These are phyloP conservation scores for Epichloe sp. DNA, from an alignment of 2,329 filamentous ascomycete species.

Conservation along the genomic window DNA sequence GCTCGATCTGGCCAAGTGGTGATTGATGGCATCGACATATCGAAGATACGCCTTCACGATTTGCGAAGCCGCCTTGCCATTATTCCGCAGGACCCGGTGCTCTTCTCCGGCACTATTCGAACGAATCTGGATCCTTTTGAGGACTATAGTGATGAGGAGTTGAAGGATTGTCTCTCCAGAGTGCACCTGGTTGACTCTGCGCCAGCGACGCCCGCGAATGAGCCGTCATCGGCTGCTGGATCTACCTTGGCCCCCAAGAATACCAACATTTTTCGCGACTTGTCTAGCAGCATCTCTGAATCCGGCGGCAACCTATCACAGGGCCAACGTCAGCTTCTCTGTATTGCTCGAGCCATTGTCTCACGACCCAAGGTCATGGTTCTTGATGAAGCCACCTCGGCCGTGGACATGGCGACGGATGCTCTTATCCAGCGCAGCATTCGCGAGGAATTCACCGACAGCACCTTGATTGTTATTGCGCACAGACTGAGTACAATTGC, in stretches of 20 bases:
- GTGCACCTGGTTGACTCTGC: slow-evolving; percentile 50
- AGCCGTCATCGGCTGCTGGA: slow-evolving; percentile 22
- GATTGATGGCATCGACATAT: slow-evolving; percentile 65
- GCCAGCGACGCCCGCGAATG: slow-evolving; percentile 24
- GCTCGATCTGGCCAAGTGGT: slow-evolving; percentile 49
- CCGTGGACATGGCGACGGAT: slow-evolving; percentile 68
- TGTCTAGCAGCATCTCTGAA: slow-evolving; percentile 53
- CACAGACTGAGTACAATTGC: slow-evolving; percentile 65
- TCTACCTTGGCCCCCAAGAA: slow-evolving; percentile 32
- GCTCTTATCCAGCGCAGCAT: slow-evolving; percentile 61
- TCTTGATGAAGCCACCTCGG: slow-evolving; percentile 66
- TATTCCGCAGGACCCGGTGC: slow-evolving; percentile 67
- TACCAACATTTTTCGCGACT: slow-evolving; percentile 50
- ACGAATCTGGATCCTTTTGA: slow-evolving; percentile 68
- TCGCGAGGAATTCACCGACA: slow-evolving; percentile 55
- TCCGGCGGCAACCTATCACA: slow-evolving; percentile 64
- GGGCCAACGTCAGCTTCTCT: slow-evolving; percentile 64
- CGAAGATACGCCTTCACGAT: slow-evolving; percentile 55
- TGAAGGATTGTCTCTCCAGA: slow-evolving; percentile 54
- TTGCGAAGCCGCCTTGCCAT: slow-evolving; percentile 65
- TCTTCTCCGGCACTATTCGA: slow-evolving; percentile 68
- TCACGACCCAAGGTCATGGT: slow-evolving; percentile 64
- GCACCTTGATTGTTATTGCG: slow-evolving; percentile 61
- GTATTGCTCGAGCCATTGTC: slow-evolving; percentile 60
- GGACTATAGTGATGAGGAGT: slow-evolving; percentile 52